These are phyloP conservation scores for Nannizziopsis barbatae DNA, from an alignment of 2,329 filamentous ascomycete species.

Conservation along the genomic window DNA sequence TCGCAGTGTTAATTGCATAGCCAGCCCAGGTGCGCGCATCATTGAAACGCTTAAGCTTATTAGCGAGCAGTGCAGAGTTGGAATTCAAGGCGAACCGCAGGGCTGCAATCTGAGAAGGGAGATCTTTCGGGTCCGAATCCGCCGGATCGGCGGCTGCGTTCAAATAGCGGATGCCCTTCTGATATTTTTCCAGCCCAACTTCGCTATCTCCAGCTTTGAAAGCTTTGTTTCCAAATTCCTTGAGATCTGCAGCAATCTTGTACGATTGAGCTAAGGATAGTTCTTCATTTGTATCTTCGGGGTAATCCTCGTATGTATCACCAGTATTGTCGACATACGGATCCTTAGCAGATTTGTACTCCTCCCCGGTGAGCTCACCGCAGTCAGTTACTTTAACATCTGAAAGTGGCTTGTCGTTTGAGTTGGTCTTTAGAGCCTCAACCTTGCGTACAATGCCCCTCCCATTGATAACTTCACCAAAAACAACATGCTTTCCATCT, in stretches of 20 bases:
- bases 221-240: conserved; percentile 82
- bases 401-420: conserved; percentile 63
- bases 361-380: conserved; percentile 67
- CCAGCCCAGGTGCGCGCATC: conserved; percentile 61
- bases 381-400: conserved; percentile 72
- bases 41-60: conserved; percentile 63
- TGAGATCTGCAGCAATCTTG: conserved; percentile 72
- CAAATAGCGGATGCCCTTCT: conserved; percentile 82
- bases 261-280: conserved; percentile 58
- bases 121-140: conserved; percentile 59
- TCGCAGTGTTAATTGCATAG: conserved; percentile 55
- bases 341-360: conserved; percentile 53
- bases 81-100: conserved; percentile 78
- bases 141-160: conserved; percentile 64
- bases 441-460: conserved; percentile 85
- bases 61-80: conserved; percentile 75
- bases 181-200: conserved; percentile 77
- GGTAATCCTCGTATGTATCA: conserved; percentile 90
- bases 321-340: conserved; percentile 69
- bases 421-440: conserved; percentile 66
- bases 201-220: conserved; percentile 68
- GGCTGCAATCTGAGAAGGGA: conserved; percentile 54
- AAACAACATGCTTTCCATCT: conserved; percentile 94
- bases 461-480: conserved; percentile 84
- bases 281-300: conserved; percentile 63